Conservation (phyloP, 106 monocot species). For the Dactylorhiza incarnata region DNA sequence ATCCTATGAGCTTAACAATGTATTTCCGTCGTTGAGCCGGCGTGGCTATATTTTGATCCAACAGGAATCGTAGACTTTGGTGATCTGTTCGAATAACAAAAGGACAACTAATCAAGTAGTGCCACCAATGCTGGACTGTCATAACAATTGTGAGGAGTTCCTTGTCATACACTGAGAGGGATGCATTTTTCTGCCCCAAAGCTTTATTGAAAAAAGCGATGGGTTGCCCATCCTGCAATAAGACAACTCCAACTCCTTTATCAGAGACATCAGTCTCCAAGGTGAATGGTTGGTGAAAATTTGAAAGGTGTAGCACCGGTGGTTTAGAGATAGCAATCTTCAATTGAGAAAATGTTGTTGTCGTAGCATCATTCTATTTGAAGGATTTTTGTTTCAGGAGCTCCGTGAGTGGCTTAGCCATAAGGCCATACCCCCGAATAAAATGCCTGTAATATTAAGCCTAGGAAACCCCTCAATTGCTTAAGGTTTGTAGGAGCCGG, state of each 20-base stretch:
- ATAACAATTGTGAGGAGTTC: too few relatives aligned
- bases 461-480: background rate
- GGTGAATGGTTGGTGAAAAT: background rate
- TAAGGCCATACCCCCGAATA: background rate
- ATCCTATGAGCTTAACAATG: too few relatives aligned
- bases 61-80: too few relatives aligned
- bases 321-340: background rate
- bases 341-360: background rate
- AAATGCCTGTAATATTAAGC: background rate
- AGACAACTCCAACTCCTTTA: background rate
- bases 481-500: background rate
- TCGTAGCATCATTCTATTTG: background rate
- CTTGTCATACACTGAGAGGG: too few relatives aligned
- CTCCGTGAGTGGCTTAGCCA: background rate
- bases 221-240: background rate
- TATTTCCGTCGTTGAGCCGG: too few relatives aligned
- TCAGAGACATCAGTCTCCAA: background rate
- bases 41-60: too few relatives aligned
- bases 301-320: background rate
- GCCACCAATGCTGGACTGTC: too few relatives aligned
- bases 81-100: too few relatives aligned
- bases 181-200: too few relatives aligned
- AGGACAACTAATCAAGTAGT: too few relatives aligned
- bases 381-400: background rate
- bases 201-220: background rate